Percentiles rank a stretch among this genome's conserved stretches.
These are phyloP conservation scores for Xerocomellus amylosporus DNA, from an alignment of 768 basidiomycete species.

Conservation along the genomic window DNA sequence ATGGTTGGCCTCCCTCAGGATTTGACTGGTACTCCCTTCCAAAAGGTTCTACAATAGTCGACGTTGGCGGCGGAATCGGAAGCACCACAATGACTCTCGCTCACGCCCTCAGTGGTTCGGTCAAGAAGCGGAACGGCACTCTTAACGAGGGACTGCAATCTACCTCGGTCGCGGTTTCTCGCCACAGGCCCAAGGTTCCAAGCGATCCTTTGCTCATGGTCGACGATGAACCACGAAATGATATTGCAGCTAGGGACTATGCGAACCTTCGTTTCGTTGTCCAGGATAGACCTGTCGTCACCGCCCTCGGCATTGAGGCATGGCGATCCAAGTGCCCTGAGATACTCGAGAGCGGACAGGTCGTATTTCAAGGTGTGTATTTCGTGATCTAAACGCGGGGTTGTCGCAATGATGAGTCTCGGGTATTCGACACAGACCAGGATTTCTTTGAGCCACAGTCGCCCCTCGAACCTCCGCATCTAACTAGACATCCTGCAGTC, in stretches of 20 bases:
- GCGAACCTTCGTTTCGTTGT: slow-evolving; percentile 50
- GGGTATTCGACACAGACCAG: slow-evolving; percentile 43
- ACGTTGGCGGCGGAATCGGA: slow-evolving; percentile 72
- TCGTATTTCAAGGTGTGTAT: slow-evolving; percentile 47
- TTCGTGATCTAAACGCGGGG: neutral
- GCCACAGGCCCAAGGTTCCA: neutral
- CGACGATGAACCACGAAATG: slow-evolving; percentile 9
- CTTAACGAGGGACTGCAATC: neutral
- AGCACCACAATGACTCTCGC: slow-evolving; percentile 45
- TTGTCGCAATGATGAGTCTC: neutral
- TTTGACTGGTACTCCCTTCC: slow-evolving; percentile 58
- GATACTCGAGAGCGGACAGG: slow-evolving; percentile 51
- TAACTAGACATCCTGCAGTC: slow-evolving; percentile 48
- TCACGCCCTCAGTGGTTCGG: slow-evolving; percentile 31
- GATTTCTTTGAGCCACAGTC: slow-evolving; percentile 73
- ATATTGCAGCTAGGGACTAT: slow-evolving; percentile 5
- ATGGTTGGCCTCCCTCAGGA: slow-evolving; percentile 34
- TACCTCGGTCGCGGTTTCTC: neutral
- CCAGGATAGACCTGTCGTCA: slow-evolving; percentile 57
- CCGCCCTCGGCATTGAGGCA: slow-evolving; percentile 51
- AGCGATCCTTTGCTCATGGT: neutral
- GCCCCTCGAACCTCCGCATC: slow-evolving; percentile 27
- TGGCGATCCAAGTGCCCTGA: slow-evolving; percentile 61
- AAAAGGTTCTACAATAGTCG: slow-evolving; percentile 52
- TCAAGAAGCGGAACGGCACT: neutral